A percentile compares a stretch with the other conserved stretches of the same genome.
Conservation (phyloP, 1,139 yeast species). For the Geotrichum histeridarum region DNA sequence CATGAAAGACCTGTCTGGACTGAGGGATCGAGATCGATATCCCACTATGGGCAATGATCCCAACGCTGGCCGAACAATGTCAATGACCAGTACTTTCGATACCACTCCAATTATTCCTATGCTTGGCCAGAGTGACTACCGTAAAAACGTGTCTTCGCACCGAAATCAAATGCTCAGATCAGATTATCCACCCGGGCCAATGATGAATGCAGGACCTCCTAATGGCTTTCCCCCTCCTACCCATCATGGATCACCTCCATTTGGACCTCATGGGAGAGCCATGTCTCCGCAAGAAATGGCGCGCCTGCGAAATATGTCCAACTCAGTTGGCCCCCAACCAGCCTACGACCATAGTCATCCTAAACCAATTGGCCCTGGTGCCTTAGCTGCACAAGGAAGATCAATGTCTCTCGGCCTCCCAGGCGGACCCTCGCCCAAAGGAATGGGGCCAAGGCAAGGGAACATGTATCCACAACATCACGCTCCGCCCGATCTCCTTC, state of each 20-base stretch:
- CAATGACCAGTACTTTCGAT: conserved; percentile 33
- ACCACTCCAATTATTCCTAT: conserved; percentile 39
- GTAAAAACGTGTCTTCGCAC: conserved; percentile 34
- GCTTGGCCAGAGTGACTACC: conserved; percentile 29
- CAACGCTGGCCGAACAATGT: conserved; percentile 32
- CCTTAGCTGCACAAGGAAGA: not conserved
- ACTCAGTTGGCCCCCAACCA: not conserved
- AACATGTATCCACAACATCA: no score
- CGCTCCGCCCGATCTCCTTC: no score
- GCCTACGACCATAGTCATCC: not conserved
- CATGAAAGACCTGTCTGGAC: conserved; percentile 27
- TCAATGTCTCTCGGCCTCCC: conserved; percentile 11
- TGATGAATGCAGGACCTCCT: not conserved
- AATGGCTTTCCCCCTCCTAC: conserved; percentile 4
- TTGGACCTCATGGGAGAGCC: not conserved
- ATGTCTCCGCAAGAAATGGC: conserved; percentile 4
- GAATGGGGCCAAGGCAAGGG: not conserved
- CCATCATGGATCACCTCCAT: conserved; percentile 12
- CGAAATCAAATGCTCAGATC: conserved; percentile 29
- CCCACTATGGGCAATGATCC: conserved; percentile 28
- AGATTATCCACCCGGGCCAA: conserved; percentile 23
- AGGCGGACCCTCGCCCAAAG: not conserved
- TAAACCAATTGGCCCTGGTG: not conserved
- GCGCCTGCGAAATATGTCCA: not conserved
- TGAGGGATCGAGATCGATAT: conserved; percentile 37